Evolutionary conservation across 2,329 filamentous ascomycete species (phyloP).

Genomic region (Macrophomina tecta): DNA sequence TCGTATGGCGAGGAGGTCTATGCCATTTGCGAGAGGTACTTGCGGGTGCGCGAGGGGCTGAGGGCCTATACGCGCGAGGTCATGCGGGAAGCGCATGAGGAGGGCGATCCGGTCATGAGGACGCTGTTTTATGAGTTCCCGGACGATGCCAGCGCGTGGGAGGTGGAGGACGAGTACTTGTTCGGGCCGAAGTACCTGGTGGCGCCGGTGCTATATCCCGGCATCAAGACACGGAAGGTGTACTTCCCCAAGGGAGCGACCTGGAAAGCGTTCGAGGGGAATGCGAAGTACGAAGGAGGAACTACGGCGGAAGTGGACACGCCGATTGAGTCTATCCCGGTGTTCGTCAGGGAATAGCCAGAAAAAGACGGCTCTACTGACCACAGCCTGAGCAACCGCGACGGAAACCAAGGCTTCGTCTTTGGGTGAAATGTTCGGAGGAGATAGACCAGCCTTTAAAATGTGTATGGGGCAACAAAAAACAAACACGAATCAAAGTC

Average conservation of each 20-base stretch:
- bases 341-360: slow-evolving; percentile 44
- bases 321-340: slow-evolving; percentile 56
- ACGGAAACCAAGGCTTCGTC: too few species aligned
- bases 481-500: too few species aligned
- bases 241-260: slow-evolving; percentile 59
- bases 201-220: slow-evolving; percentile 61
- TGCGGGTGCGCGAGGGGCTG: slow-evolving; percentile 63
- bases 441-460: too few species aligned
- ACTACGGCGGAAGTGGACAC: slow-evolving; percentile 49
- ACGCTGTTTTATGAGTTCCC: slow-evolving; percentile 70
- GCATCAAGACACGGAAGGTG: slow-evolving; percentile 51
- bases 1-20: slow-evolving; percentile 67
- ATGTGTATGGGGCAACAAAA: too few species aligned
- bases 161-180: slow-evolving; percentile 67
- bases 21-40: slow-evolving; percentile 64
- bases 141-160: slow-evolving; percentile 59
- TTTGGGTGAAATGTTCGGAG: too few species aligned
- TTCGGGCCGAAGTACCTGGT: slow-evolving; percentile 66
- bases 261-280: slow-evolving; percentile 53
- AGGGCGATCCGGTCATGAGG: slow-evolving; percentile 66
- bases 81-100: slow-evolving; percentile 66
- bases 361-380: too few species aligned
- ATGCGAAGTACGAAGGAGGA: slow-evolving; percentile 44
- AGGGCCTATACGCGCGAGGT: slow-evolving; percentile 63
- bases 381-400: too few species aligned